Base-by-base conservation (phyloP, 176 grass and related monocot genomes). In the Themeda triandra region DNA sequence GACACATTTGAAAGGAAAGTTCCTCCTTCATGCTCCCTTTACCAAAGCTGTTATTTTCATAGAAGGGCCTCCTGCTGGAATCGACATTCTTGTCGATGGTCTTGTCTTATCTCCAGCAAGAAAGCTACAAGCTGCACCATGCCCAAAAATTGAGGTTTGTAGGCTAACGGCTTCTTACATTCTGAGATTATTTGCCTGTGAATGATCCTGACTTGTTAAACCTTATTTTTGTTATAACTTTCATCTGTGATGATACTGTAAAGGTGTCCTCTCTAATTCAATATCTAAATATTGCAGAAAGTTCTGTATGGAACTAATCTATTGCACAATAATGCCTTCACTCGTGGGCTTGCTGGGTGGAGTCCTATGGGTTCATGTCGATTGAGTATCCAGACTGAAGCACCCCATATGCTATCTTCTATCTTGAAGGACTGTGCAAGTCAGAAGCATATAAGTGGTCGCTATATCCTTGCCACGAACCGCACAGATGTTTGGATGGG, bases 401-500 rank as follows among this genome's bases (percentile, higher is more conserved):
- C 83, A 53, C 78, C 78, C 45, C 80, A 92, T 65, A 83, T 89
- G 84, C 76, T 93, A 76, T 71, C 88, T 78, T 84, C 83, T 37
- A 78, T 89, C 29, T 87, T 72, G 54, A 87, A 76, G 59, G 84
- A 80, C 59, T 76, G 66, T 17, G 25, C 24, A 18, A 69, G 48
- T 80, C 40, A 86, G 85, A 49, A 91, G 80, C 84, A 80, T 84
- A 79, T 86, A 75, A 92, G 40, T 24, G 87, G 73, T 66, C 6
- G 49, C 21, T 53, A 53, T 53, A 84, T 99, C 66, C 73, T 86
- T 17, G 87, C 89, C 44, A 89, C 87, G 30, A 89, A 90, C 79
- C 96, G 91, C 73, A 92, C 83, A 0, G 96, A 93, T 53, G 91
- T 89, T 13, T 99, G 96, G 96, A 96, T 99, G 96, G 96, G 96